Percentiles rank a stretch among this genome's conserved stretches.
Conservation (phyloP, 208 protist genomes). For the Balamuthia mandrillaris region DNA sequence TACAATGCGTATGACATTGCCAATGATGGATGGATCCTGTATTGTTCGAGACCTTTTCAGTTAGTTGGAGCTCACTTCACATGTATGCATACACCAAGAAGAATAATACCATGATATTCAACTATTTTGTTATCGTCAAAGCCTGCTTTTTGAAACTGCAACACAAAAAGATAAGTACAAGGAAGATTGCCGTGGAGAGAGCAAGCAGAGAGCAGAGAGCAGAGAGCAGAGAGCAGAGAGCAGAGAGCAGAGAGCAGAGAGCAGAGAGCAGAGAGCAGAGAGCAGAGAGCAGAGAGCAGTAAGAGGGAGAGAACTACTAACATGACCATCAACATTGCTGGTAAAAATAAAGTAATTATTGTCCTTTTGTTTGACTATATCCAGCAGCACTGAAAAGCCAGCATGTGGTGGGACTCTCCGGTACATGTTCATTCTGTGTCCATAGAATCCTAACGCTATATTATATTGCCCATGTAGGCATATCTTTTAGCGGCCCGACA, state of each 20-base stretch:
- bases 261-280: too few relatives aligned
- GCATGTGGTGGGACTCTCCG: neutral
- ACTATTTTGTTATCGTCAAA: neutral
- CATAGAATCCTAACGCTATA: neutral
- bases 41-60: too few relatives aligned
- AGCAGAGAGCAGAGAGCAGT: too few relatives aligned
- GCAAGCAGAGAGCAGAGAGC: too few relatives aligned
- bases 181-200: too few relatives aligned
- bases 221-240: too few relatives aligned
- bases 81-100: too few relatives aligned
- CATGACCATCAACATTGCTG: neutral
- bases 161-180: neutral
- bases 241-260: too few relatives aligned
- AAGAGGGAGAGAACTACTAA: too few relatives aligned
- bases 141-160: neutral
- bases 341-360: neutral
- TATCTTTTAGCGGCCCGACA: too few relatives aligned
- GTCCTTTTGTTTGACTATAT: neutral
- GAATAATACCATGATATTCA: neutral
- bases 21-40: neutral
- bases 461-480: too few relatives aligned
- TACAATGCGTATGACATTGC: neutral
- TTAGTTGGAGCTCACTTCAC: too few relatives aligned
- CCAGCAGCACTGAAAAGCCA: neutral
- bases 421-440: neutral